Conservation (phyloP, 2,329 filamentous ascomycete species). For the Ascochyta lentis region DNA sequence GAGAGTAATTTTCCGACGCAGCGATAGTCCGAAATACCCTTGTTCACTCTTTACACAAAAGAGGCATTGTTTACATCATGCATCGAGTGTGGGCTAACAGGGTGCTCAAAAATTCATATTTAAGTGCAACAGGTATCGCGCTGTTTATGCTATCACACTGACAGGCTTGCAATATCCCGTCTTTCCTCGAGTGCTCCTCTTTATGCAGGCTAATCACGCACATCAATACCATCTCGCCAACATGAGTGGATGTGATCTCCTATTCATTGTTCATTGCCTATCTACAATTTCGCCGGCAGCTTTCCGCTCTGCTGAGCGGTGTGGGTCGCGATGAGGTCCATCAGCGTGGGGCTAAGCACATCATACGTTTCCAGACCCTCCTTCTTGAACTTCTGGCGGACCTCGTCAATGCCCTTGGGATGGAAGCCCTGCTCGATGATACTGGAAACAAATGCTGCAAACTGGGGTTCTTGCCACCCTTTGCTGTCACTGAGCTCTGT, state of each 20-base stretch:
- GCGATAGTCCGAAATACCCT: too few relatives aligned
- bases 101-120: slow-evolving; percentile 5
- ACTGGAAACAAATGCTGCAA: slow-evolving; percentile 71
- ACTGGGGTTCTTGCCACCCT: slow-evolving; percentile 76
- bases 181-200: too few relatives aligned
- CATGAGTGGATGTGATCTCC: not conserved
- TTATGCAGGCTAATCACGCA: not conserved
- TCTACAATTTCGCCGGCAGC: slow-evolving; percentile 33
- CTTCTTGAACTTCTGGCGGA: slow-evolving; percentile 61
- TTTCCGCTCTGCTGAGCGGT: slow-evolving; percentile 58
- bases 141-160: too few relatives aligned
- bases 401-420: slow-evolving; percentile 61
- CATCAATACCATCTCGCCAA: not conserved
- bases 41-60: not conserved
- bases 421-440: slow-evolving; percentile 73
- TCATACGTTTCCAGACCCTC: slow-evolving; percentile 69
- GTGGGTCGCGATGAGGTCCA: slow-evolving; percentile 62
- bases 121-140: not conserved
- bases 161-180: too few relatives aligned
- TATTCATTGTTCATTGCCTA: not conserved
- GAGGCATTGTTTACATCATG: not conserved
- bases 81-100: slow-evolving; percentile 4
- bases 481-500: slow-evolving; percentile 64
- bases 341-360: slow-evolving; percentile 65
- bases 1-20: not conserved